phyloP scores from a whole-genome alignment of 352 stramenopile species.

The Phytopythium montanum region DNA sequence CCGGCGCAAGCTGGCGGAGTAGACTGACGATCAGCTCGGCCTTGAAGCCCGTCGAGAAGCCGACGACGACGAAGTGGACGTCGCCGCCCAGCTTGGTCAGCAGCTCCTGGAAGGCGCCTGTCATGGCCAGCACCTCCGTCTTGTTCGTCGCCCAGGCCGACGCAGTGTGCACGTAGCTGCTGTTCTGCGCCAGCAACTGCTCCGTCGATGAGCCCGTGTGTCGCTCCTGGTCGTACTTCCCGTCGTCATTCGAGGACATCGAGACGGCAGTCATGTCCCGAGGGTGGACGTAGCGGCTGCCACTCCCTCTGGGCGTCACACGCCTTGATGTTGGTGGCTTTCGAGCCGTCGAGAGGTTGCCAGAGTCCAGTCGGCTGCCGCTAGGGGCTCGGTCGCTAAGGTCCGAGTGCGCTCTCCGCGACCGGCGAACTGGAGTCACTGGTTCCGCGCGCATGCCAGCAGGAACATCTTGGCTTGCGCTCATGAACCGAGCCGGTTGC shows the following conservation, averaged over 20 bases:
- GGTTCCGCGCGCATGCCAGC: background rate
- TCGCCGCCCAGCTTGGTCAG: conserved; percentile 73
- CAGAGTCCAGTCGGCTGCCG: background rate
- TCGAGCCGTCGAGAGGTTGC: background rate
- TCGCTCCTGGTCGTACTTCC: conserved; percentile 38
- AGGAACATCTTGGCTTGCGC: background rate
- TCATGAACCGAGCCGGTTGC: background rate
- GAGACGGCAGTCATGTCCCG: conserved; percentile 15
- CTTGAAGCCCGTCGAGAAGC: conserved; percentile 81
- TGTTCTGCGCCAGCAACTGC: conserved; percentile 46
- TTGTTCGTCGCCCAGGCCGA: conserved; percentile 75
- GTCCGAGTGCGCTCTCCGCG: background rate
- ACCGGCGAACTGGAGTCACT: background rate
- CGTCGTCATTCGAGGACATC: conserved; percentile 21
- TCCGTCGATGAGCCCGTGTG: conserved; percentile 38
- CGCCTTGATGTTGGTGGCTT: conserved; percentile 1
- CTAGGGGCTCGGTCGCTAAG: background rate
- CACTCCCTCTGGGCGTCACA: conserved; percentile 9
- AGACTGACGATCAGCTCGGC: conserved; percentile 69
- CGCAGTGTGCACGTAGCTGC: conserved; percentile 61
- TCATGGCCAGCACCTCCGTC: conserved; percentile 70
- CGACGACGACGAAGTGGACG: conserved; percentile 83
- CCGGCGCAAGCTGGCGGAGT: conserved; percentile 68
- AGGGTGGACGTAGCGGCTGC: conserved; percentile 2
- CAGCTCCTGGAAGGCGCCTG: conserved; percentile 72